Evolutionary conservation across 495 filamentous ascomycete genomes (phyloP).

Genomic region (Talaromyces thailandensis): DNA sequence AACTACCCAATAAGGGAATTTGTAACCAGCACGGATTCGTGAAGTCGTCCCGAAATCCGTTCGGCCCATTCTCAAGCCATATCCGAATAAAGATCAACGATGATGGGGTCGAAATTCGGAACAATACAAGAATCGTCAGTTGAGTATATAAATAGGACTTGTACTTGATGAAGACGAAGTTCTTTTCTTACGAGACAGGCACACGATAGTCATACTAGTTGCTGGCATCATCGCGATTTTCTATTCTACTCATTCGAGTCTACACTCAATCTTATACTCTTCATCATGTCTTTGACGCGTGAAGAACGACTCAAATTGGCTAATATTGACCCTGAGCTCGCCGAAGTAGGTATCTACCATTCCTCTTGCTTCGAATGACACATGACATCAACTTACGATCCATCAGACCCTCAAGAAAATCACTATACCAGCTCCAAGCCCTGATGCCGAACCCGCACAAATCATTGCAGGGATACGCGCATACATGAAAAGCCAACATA

Average conservation of each 20-base stretch:
- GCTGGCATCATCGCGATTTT: no score
- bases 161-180: background rate
- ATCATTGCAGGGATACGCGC: background rate
- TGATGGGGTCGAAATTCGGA: background rate
- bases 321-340: conserved; percentile 24
- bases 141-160: background rate
- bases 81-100: background rate
- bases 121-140: background rate
- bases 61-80: background rate
- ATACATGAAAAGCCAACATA: conserved; percentile 4
- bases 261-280: background rate
- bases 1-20: background rate
- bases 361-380: background rate
- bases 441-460: background rate
- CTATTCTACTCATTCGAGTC: background rate
- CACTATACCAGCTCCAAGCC: conserved; percentile 7
- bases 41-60: background rate
- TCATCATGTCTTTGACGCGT: conserved; percentile 9
- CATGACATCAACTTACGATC: background rate
- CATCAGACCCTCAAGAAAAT: conserved; percentile 17
- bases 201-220: no score
- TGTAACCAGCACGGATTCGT: background rate
- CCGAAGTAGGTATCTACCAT: conserved; percentile 15
- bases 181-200: background rate
- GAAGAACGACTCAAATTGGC: conserved; percentile 24